Conservation (phyloP, 495 filamentous ascomycete genomes). For the Podospora fimiseda region DNA sequence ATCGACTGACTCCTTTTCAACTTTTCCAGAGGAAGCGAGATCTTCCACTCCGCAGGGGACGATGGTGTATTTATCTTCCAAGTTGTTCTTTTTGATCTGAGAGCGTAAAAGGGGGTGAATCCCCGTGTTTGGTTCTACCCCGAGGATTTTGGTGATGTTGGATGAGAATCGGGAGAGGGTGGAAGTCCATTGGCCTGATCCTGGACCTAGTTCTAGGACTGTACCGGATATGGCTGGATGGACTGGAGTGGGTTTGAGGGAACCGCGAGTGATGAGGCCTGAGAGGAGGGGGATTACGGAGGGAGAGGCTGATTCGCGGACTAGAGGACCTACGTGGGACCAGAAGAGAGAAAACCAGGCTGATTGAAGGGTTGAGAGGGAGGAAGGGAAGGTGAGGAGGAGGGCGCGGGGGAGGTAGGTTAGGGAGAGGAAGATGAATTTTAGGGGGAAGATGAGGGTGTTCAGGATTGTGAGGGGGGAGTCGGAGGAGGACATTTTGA, state of each 20-base stretch:
- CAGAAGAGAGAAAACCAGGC: constrained; percentile 49
- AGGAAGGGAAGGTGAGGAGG: constrained; percentile 18
- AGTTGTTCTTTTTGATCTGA: constrained; percentile 41
- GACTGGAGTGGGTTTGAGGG: background rate
- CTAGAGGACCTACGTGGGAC: constrained; percentile 32
- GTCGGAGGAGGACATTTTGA: background rate
- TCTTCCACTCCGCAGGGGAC: constrained; percentile 57
- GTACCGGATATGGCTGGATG: constrained; percentile 28
- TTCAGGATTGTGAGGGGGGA: constrained; percentile 5
- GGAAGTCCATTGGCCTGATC: constrained; percentile 41
- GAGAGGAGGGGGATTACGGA: constrained; percentile 38
- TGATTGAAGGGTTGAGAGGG: constrained; percentile 28
- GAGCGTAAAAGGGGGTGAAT: constrained; percentile 47
- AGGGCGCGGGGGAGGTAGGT: constrained; percentile 34
- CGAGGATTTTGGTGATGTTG: constrained; percentile 52
- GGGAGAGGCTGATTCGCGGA: constrained; percentile 21
- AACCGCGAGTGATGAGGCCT: constrained; percentile 28
- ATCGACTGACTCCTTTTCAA: constrained; percentile 54
- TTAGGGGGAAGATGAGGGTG: constrained; percentile 32
- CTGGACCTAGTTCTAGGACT: constrained; percentile 45
- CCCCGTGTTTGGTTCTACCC: constrained; percentile 57
- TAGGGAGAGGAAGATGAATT: constrained; percentile 33
- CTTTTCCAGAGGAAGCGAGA: constrained; percentile 36
- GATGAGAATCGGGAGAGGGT: constrained; percentile 20
- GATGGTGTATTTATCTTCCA: constrained; percentile 58